phyloP scores from a whole-genome alignment of 306 rosid species.

The Cucurbita ficifolia region DNA sequence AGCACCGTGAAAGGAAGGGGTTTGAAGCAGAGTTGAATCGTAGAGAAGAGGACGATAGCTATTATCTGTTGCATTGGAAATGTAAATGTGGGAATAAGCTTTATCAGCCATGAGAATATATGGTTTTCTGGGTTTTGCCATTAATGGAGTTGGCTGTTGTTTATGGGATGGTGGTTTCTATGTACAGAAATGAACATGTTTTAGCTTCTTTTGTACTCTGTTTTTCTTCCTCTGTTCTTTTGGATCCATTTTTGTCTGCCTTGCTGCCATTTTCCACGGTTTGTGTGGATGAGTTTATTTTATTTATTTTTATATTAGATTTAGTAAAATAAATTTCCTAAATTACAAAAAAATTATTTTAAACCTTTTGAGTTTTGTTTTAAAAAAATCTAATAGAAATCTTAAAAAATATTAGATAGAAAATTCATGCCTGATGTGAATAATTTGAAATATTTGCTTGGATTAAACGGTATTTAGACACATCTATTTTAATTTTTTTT shows the following conservation, averaged over 20 bases:
- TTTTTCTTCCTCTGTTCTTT: neutral
- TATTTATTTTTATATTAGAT: too few species aligned
- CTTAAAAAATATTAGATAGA: too few species aligned
- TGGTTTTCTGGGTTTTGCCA: too few species aligned
- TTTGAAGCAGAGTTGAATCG: constrained; percentile 15
- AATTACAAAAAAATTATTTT: too few species aligned
- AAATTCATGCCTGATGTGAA: too few species aligned
- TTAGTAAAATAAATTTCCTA: too few species aligned
- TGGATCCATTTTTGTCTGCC: neutral
- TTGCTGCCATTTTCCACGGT: neutral
- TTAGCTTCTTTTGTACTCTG: neutral
- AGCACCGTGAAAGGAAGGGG: constrained; percentile 22
- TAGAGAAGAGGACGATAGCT: constrained; percentile 36
- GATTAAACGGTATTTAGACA: too few species aligned
- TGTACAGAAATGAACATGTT: neutral
- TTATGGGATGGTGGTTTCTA: neutral
- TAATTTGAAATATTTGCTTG: too few species aligned
- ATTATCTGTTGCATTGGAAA: constrained; percentile 79
- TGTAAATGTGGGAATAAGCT: constrained; percentile 71
- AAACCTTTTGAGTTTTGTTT: too few species aligned
- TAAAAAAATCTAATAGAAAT: too few species aligned
- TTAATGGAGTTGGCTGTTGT: neutral
- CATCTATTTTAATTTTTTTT: too few species aligned
- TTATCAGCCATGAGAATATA: constrained; percentile 39
- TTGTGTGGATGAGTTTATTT: too few species aligned